Base-by-base conservation (phyloP, 2,329 filamentous ascomycete species). In the Chaetothyriales sp. region DNA sequence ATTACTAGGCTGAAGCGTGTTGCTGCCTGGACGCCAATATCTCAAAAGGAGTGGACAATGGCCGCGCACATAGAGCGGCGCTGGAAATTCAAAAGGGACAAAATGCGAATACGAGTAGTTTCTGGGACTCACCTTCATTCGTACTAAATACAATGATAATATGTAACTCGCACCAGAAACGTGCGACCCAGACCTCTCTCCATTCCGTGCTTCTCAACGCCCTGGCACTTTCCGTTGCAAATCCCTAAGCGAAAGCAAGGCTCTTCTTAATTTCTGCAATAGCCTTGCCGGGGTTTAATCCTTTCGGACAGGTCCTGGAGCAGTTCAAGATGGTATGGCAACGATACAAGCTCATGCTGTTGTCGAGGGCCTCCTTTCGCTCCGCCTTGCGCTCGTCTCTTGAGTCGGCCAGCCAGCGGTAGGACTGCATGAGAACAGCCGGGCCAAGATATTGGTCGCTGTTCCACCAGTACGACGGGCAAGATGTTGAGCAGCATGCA, bases 401-500 rank as follows among this genome's bases (percentile, higher is more conserved):
- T 44, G 87, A 94, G 70, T 98, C 92, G 66, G 83, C 85, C 61
- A 98, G 78, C 92, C 92, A 98, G 67, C 90, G 83, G 82, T 97
- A 98, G 7, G 89, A 95, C 49, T 98, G 92, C 61, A 98, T 82
- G 50, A 98, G 85, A 56, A 98, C 87, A 61, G 92, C 92, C 54
- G 92, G 92, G 58, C 92, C 92, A 48, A 98, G 86, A 76, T 98
- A 98, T 72, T 97, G 89, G 74, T 97, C 89, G 62, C 85, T 83
- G 77, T 98, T 98, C 92, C 92, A 98, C 92, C 92, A 98, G 79
- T 98, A 98, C 18, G 89, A 95, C n/a, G 92, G 92, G 78, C 92
- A 98, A 46, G 90, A 95, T 19, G 92, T 98, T 61, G 86, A 92
- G 82, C 92, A 98, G 83, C 92, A 98, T 63, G 90, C 90, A 77